Evolutionary conservation across 2,329 filamentous ascomycete genomes (phyloP).

Genomic region (Tolypocladium tropicale): DNA sequence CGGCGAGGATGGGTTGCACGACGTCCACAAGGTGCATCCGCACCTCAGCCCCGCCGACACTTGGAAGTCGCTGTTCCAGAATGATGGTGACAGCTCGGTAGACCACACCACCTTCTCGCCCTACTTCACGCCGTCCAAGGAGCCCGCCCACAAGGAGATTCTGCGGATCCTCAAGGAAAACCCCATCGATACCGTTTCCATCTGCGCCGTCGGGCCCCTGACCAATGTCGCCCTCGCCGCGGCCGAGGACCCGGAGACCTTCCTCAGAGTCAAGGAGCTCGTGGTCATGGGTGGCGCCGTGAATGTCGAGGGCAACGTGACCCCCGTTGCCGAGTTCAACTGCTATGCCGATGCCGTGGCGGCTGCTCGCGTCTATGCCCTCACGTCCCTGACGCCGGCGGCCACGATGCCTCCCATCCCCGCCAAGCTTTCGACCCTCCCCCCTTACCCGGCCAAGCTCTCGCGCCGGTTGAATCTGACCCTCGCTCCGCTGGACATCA

Average conservation of each 20-base stretch:
- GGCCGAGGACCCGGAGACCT: constrained; percentile 77
- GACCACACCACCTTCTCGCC: constrained; percentile 37
- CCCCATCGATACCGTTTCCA: constrained; percentile 74
- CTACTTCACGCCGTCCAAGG: constrained; percentile 67
- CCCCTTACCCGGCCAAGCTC: constrained; percentile 53
- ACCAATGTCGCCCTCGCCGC: constrained; percentile 92
- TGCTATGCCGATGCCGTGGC: constrained; percentile 79
- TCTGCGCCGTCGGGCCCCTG: constrained; percentile 80
- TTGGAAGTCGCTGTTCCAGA: constrained; percentile 57
- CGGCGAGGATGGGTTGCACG: constrained; percentile 65
- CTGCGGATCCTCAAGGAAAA: constrained; percentile 76
- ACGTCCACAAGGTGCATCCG: constrained; percentile 64
- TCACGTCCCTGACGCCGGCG: constrained; percentile 62
- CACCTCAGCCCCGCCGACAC: constrained; percentile 65
- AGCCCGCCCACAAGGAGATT: constrained; percentile 73
- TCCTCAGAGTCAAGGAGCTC: constrained; percentile 80
- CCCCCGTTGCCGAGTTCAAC: constrained; percentile 89
- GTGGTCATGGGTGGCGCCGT: constrained; percentile 93
- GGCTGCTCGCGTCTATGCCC: constrained; percentile 64
- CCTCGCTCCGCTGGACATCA: constrained; percentile 70
- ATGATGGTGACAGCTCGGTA: constrained; percentile 18
- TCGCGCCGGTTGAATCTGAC: constrained; percentile 55
- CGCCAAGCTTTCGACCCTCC: constrained; percentile 37
- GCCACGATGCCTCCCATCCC: constrained; percentile 71
- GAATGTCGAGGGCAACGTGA: constrained; percentile 69